These are phyloP conservation scores for Aristolochia fimbriata DNA, from an alignment of 164 flowering plant species.

Conservation along the genomic window DNA sequence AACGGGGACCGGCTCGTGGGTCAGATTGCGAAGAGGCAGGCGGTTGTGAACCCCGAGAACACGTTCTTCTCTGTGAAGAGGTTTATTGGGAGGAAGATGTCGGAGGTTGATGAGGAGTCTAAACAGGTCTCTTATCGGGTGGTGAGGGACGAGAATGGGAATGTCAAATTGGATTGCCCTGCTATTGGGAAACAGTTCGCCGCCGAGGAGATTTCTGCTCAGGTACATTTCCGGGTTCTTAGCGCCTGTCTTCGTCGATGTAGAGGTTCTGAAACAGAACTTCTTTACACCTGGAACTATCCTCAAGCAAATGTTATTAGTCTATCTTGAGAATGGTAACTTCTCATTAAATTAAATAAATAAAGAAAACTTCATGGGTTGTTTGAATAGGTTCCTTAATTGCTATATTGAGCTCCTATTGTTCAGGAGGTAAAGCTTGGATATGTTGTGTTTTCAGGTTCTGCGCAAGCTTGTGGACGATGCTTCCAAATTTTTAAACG, in stretches of 20 bases:
- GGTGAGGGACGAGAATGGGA: conserved; percentile 54
- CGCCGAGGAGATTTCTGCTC: conserved; percentile 74
- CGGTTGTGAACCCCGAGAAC: conserved; percentile 87
- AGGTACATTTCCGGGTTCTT: conserved; percentile 23
- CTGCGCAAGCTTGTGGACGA: conserved; percentile 92
- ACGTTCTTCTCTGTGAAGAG: conserved; percentile 80
- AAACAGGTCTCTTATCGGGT: conserved; percentile 58
- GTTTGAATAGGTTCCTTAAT: too few relatives aligned
- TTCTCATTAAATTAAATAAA: too few relatives aligned
- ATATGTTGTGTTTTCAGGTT: conserved; percentile 54
- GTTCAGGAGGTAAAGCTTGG: neutral
- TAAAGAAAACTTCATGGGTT: too few relatives aligned
- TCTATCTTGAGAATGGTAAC: too few relatives aligned
- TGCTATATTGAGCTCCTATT: too few relatives aligned
- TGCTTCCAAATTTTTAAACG: conserved; percentile 90
- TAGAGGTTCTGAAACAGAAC: neutral
- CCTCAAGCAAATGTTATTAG: too few relatives aligned
- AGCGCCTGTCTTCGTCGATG: neutral
- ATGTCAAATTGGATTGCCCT: conserved; percentile 67
- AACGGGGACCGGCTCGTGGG: conserved; percentile 79
- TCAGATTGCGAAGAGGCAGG: conserved; percentile 93
- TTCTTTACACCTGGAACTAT: too few relatives aligned
- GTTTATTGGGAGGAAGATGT: conserved; percentile 71
- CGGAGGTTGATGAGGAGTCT: conserved; percentile 55
- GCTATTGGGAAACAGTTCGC: conserved; percentile 69